phyloP scores from a whole-genome alignment of 2,329 filamentous ascomycete genomes.

The Colletotrichum spinosum region DNA sequence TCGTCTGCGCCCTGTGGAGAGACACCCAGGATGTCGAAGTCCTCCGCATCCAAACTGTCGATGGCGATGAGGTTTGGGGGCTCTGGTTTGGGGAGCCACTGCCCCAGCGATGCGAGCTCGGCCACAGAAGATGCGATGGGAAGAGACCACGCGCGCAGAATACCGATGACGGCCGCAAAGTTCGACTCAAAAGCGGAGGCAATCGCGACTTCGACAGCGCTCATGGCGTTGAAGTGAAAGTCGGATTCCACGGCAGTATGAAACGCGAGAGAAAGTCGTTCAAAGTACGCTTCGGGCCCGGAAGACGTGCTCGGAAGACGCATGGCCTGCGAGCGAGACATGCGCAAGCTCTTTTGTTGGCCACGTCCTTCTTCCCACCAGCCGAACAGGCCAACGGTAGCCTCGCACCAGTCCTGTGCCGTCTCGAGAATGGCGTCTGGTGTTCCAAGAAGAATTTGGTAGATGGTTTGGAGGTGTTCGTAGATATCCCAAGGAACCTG shows the following conservation, averaged over 20 bases:
- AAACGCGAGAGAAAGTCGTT: slow-evolving; percentile 78
- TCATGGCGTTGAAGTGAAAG: slow-evolving; percentile 81
- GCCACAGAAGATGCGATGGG: slow-evolving; percentile 81
- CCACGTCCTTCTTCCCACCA: slow-evolving; percentile 91
- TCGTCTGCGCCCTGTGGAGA: slow-evolving; percentile 69
- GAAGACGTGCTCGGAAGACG: slow-evolving; percentile 54
- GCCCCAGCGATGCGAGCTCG: slow-evolving; percentile 85
- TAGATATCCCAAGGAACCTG: slow-evolving; percentile 92
- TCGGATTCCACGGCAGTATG: slow-evolving; percentile 75
- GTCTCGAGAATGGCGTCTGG: slow-evolving; percentile 79
- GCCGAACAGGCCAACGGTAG: slow-evolving; percentile 81
- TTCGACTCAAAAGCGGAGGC: slow-evolving; percentile 88
- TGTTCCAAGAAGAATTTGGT: slow-evolving; percentile 83
- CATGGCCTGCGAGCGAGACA: slow-evolving; percentile 55
- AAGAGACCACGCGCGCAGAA: slow-evolving; percentile 84
- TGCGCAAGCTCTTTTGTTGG: slow-evolving; percentile 53
- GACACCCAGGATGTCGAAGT: slow-evolving; percentile 84
- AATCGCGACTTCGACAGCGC: slow-evolving; percentile 82
- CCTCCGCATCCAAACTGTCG: slow-evolving; percentile 81
- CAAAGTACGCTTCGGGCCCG: slow-evolving; percentile 76
- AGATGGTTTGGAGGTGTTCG: slow-evolving; percentile 83
- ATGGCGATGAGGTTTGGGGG: slow-evolving; percentile 66
- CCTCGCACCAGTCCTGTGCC: slow-evolving; percentile 93
- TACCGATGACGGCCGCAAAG: slow-evolving; percentile 77
- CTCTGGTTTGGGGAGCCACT: slow-evolving; percentile 78